Evolutionary conservation across 148 eudicot species (phyloP).

Genomic region (Polygonum aviculare): DNA sequence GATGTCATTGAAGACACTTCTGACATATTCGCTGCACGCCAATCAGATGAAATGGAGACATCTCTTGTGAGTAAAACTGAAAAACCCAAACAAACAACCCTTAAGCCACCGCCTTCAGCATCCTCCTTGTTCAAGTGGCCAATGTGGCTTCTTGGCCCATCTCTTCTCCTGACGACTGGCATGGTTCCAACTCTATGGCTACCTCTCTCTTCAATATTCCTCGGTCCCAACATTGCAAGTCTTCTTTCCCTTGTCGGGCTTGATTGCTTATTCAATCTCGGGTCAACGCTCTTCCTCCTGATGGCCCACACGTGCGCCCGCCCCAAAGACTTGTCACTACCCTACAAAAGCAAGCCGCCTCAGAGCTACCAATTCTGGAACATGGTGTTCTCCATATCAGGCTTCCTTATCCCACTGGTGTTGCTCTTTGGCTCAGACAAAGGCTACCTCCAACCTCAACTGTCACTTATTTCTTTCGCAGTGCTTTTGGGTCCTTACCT

Average conservation of each 20-base stretch:
- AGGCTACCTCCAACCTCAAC: constrained; percentile 58
- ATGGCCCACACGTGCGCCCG: constrained; percentile 88
- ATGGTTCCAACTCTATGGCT: constrained; percentile 95
- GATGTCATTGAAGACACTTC: constrained; percentile 31
- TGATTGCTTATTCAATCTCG: constrained; percentile 88
- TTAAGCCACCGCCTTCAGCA: constrained; percentile 21
- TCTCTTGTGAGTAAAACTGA: constrained; percentile 24
- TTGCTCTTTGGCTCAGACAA: constrained; percentile 51
- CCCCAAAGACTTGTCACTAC: constrained; percentile 30
- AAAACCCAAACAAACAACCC: constrained; percentile 19
- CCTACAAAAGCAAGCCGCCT: constrained; percentile 53
- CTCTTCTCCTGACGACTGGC: constrained; percentile 71
- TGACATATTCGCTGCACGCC: constrained; percentile 51
- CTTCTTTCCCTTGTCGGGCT: constrained; percentile 75
- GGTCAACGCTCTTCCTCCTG: constrained; percentile 83
- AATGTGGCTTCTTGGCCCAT: constrained; percentile 86
- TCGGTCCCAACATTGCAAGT: constrained; percentile 89
- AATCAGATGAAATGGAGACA: constrained; percentile 29
- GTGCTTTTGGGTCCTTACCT: constrained; percentile 87
- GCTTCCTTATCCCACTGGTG: constrained; percentile 51
- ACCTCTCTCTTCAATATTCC: constrained; percentile 76
- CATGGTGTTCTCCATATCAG: constrained; percentile 57
- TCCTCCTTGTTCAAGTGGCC: constrained; percentile 59
- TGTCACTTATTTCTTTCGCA: constrained; percentile 50
- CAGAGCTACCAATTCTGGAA: constrained; percentile 73